Percentiles rank a stretch among this genome's conserved stretches.
These are phyloP conservation scores for Pyrus bretschneideri DNA, from an alignment of 306 rosid species.

Conservation along the genomic window DNA sequence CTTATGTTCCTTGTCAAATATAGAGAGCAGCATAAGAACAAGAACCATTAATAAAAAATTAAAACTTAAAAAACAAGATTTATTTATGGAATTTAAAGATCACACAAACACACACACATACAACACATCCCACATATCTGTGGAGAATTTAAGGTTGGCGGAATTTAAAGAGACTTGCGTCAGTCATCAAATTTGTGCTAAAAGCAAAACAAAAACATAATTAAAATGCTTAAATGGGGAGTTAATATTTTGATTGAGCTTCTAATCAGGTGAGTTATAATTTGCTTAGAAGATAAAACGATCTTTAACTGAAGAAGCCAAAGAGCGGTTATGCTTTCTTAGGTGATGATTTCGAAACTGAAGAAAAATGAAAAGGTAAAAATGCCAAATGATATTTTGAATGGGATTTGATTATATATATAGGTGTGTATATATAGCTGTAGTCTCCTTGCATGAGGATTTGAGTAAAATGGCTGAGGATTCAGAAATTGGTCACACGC, in stretches of 20 bases:
- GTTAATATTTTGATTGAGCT: constrained; percentile 11
- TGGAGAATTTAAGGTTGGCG: neutral
- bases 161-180: constrained; percentile 35
- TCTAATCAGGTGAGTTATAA: constrained; percentile 2
- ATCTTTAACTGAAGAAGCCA: neutral
- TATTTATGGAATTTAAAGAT: neutral
- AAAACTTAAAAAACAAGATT: neutral
- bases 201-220: constrained; percentile 23
- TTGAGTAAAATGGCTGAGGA: neutral
- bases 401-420: neutral
- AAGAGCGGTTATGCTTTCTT: constrained; percentile 40
- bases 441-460: constrained; percentile 7
- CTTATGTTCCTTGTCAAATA: constrained; percentile 1
- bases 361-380: neutral
- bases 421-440: neutral
- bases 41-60: constrained; percentile 1
- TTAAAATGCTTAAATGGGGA: constrained; percentile 19
- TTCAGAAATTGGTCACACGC: constrained; percentile 3
- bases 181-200: constrained; percentile 12
- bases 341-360: neutral
- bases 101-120: neutral
- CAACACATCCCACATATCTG: neutral
- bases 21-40: neutral
- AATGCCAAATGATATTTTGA: neutral
- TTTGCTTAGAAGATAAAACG: constrained; percentile 16